Evolutionary conservation across 768 basidiomycete genomes (phyloP), one percentile per base, ranked within the genome.

Genomic region (Lactifluus pinguis): DNA sequence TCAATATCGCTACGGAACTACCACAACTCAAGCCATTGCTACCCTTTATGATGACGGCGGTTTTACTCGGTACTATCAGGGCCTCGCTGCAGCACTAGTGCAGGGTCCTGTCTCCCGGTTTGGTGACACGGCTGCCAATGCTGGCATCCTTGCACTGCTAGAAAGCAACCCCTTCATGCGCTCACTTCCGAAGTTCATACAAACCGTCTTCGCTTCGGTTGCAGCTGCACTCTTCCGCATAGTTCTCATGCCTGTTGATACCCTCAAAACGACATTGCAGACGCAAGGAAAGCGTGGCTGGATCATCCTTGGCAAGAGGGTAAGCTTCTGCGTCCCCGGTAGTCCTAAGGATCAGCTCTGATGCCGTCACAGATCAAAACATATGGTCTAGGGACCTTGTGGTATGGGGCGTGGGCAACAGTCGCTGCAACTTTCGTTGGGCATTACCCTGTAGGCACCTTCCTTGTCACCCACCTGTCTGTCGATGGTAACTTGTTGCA

Each of bases 91-190:
- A 0, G 95, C 95, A 1, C 83, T 95, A 59, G 66, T 98, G 53
- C 95, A 91, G 74, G 95, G 87, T 48, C 88, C 88, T 0, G 76
- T 87, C 9, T 78, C 88, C 4, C 84, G 95, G 13, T 98, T 98
- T 70, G 94, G 93, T 0, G 95, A 98, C 72, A 98, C 95, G 2
- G 92, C 92, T 1, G 92, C 95, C 21, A 97, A 98, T 70, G 91
- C 81, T 0, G 95, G 93, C 9, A 92, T 97, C 61, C 79, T 95
- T 21, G 93, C 92, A 1, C 78, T 98, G 2, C 77, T 98, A 29
- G 73, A 86, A 60, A 86, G 85, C 5, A 89, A 97, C 71, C 73
- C 82, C 0, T 87, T 84, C 67, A 80, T 91, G 75, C 82, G 74
- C 64, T 70, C 75, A 21, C 77, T 91, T 10, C 89, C 89, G 0